A percentile compares a stretch with the other conserved stretches of the same genome.
Conservation (phyloP, 1,284 basidiomycete species). For the Peniophora sp. region DNA sequence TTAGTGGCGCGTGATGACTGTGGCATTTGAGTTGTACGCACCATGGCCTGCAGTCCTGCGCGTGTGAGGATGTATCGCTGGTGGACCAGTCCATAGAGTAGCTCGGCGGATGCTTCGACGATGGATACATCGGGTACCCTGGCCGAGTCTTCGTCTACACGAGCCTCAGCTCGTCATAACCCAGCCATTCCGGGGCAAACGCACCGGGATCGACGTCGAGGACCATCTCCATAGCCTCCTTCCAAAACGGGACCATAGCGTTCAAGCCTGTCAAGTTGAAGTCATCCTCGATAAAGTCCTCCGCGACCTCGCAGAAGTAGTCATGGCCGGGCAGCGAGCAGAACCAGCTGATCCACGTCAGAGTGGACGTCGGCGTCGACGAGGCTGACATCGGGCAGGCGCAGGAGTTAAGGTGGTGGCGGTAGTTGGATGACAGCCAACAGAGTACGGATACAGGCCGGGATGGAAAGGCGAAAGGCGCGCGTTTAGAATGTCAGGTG, state of each 20-base stretch:
- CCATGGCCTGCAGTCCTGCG: conserved; percentile 93
- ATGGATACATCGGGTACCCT: conserved; percentile 94
- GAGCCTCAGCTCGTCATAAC: not conserved
- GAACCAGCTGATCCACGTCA: conserved; percentile 99
- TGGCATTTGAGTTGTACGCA: conserved; percentile 28
- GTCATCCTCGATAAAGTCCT: conserved; percentile 99
- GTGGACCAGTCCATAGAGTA: conserved; percentile 96
- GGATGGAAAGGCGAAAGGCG: conserved; percentile 2
- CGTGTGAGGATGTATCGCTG: conserved; percentile 96
- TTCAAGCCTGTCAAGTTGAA: conserved; percentile 98
- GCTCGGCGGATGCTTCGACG: conserved; percentile 95
- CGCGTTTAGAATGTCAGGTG: conserved; percentile 1
- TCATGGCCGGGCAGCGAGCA: conserved; percentile 97
- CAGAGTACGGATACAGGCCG: not conserved
- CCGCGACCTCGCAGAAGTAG: conserved; percentile 96
- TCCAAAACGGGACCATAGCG: conserved; percentile 96
- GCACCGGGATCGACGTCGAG: conserved; percentile 96
- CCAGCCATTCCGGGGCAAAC: conserved; percentile 6
- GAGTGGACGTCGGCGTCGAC: conserved; percentile 75
- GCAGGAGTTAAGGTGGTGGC: too few species aligned
- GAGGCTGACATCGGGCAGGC: too few species aligned
- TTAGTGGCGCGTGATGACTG: conserved; percentile 11
- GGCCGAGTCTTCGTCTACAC: conserved; percentile 82
- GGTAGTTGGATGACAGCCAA: not conserved
- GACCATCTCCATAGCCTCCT: conserved; percentile 99